Base-by-base conservation (phyloP, 1,284 basidiomycete species). In the Ceratobasidium sp. region DNA sequence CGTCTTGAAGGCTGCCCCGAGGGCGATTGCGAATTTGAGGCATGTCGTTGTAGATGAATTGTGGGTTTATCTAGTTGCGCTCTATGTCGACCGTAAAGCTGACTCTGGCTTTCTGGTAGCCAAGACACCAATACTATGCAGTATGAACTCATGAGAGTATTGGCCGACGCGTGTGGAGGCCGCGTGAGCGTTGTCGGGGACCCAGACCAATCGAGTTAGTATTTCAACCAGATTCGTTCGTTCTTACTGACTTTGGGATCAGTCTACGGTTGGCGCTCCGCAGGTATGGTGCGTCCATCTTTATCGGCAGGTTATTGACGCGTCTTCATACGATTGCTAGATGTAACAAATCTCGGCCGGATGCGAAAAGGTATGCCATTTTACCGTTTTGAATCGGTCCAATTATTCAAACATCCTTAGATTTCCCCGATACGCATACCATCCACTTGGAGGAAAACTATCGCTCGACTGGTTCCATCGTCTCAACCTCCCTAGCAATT, bases 11-110 rank as follows among this genome's bases (percentile, higher is more conserved):
- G 81, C 84, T 22, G 86, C 91, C 79, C 86, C 88, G 6, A 83
- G 86, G 19, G 86, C 92, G 0, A 87, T 90, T 0, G 81, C 82
- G 1, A 91, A 91, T 86, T 92, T 95, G 81, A 84, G 85, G 69
- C 94, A 96, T 82, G 89, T 97, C 19, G 85, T 97, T 1, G 95
- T 98, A 15, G 96, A 98, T 83, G 96, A 98, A 85, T 96, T 95
- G 88, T 93, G 83, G 81, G 91, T 86, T 52, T 56, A 37, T 17
- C 40, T 64, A 29, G 71, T 57, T 66, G 40, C 54, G 66, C 69
- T 75, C 19, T 52, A 44, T 57, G n/a, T 57, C 43, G 8, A 61
- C 37, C 19, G 46, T 11, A 46, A 32, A 19, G 32, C 40, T 52
- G 64, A 76, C 52, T 54, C 11, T 13, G 49, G 22, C n/a, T 8